Percentiles rank a stretch among this genome's conserved stretches.
Evolutionary conservation across 2,329 filamentous ascomycete genomes (phyloP).

Genomic region (Nemania serpens): DNA sequence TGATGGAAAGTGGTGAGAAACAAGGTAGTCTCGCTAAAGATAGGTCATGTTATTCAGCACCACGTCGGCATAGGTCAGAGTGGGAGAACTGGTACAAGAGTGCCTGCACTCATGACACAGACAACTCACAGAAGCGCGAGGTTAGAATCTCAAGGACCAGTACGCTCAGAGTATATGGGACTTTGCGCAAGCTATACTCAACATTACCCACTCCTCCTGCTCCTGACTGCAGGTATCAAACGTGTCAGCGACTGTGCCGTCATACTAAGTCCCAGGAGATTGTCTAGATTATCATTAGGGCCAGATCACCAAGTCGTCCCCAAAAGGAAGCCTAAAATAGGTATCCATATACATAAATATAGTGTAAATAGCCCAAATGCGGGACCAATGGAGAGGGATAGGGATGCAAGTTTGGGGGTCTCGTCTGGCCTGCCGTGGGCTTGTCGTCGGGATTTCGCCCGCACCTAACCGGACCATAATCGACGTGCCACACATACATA

Average conservation of each 20-base stretch:
- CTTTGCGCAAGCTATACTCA: not conserved
- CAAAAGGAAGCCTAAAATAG: not conserved
- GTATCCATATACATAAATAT: not conserved
- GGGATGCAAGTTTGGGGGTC: not conserved
- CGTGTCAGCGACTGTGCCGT: slow-evolving; percentile 12
- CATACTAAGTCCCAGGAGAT: not conserved
- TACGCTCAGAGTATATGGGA: not conserved
- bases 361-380: not conserved
- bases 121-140: not conserved
- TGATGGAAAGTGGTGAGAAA: not conserved
- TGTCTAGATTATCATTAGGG: slow-evolving; percentile 2
- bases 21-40: not conserved
- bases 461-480: not conserved
- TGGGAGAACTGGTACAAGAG: not conserved
- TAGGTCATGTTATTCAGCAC: not conserved
- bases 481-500: not conserved
- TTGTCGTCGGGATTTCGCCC: not conserved
- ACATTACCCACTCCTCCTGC: not conserved
- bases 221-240: not conserved
- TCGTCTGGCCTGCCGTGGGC: not conserved
- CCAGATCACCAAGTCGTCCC: slow-evolving; percentile 1
- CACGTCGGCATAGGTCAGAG: not conserved
- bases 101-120: not conserved
- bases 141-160: not conserved
- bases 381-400: slow-evolving; percentile 1